Percentiles rank a stretch among this genome's conserved stretches.
phyloP scores from a whole-genome alignment of 1,139 yeast genomes.

The Wickerhamomyces sp. region DNA sequence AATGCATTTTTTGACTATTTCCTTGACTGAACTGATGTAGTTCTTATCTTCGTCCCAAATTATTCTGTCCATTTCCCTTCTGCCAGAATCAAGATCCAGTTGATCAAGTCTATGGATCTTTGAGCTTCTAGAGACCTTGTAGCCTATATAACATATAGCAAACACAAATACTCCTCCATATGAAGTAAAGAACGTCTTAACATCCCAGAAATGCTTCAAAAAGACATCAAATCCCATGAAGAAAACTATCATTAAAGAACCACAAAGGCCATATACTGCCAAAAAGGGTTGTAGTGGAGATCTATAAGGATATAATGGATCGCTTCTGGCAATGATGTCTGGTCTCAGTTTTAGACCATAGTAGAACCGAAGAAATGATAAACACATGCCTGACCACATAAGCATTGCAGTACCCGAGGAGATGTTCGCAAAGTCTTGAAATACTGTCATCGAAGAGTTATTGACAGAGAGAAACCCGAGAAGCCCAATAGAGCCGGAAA shows the following conservation, averaged over 20 bases:
- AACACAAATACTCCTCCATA: constrained; percentile 63
- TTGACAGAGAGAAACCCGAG: constrained; percentile 58
- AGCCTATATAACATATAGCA: constrained; percentile 47
- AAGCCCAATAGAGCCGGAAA: constrained; percentile 57
- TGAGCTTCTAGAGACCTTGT: constrained; percentile 52
- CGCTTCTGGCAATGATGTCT: constrained; percentile 59
- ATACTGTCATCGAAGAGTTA: constrained; percentile 57
- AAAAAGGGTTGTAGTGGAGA: constrained; percentile 76
- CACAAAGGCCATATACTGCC: constrained; percentile 62
- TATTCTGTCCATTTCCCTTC: constrained; percentile 67
- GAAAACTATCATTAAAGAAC: constrained; percentile 50
- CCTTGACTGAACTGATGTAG: constrained; percentile 30
- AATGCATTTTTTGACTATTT: constrained; percentile 21
- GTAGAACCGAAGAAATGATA: constrained; percentile 67
- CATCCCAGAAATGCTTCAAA: constrained; percentile 53
- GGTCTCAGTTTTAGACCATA: constrained; percentile 64
- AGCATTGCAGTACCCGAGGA: constrained; percentile 69
- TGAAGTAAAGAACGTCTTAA: constrained; percentile 59
- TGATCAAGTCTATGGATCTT: constrained; percentile 52
- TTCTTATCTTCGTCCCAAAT: constrained; percentile 63
- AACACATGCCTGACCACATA: constrained; percentile 80
- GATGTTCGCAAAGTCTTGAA: constrained; percentile 58
- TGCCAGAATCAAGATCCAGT: constrained; percentile 72
- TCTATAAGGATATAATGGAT: constrained; percentile 67
- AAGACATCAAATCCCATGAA: constrained; percentile 72